Evolutionary conservation across 192 early-diverging fungal genomes (phyloP), one percentile per base, ranked within the genome.

Genomic region (Entomortierella chlamydospora): DNA sequence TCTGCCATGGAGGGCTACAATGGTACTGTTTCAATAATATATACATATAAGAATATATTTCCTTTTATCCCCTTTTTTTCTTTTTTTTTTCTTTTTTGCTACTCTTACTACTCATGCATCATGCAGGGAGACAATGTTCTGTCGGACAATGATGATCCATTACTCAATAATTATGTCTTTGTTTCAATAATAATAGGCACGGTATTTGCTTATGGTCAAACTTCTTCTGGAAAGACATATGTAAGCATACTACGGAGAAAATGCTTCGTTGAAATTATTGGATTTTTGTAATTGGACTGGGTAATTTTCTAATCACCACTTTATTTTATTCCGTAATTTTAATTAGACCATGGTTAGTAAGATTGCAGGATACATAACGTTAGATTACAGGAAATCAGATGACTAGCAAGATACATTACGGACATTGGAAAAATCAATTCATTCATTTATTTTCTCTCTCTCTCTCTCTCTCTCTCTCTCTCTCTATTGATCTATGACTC

Each of bases 181-280:
- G 17, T 57, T 20, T 23, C 18, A 30, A 12, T 22, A 17, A 17
- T 61, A 29, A 30, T 47, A 92, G 94, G 91, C 26, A 98, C 97
- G 7, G 95, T 99, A 2, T 99, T 99, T 87, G 96, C 98, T 0
- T 99, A 99, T 86, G 98, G 98, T 15, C 97, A 98, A 80, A 99
- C 98, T 15, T 93, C 96, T 11, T 94, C 92, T 20, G 98, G 98
- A 47, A 99, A 99, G 79, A 98, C 98, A 57, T 88, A 84, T 83
- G 88, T 87, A 87, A 85, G 62, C 22, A n/a, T n/a, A n/a, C n/a
- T n/a, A n/a, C n/a, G n/a, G n/a, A n/a, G n/a, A n/a, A n/a, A n/a
- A n/a, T n/a, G n/a, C 15, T 23, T 10, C 2, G 15, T 54, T 54
- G 52, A 54, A 54, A 10, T 54, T 54, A 47, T 11, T 47, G 5